Evolutionary conservation across 2,329 filamentous ascomycete species (phyloP), one percentile per base, ranked within the genome.

Genomic region (Phialophora expanda): DNA sequence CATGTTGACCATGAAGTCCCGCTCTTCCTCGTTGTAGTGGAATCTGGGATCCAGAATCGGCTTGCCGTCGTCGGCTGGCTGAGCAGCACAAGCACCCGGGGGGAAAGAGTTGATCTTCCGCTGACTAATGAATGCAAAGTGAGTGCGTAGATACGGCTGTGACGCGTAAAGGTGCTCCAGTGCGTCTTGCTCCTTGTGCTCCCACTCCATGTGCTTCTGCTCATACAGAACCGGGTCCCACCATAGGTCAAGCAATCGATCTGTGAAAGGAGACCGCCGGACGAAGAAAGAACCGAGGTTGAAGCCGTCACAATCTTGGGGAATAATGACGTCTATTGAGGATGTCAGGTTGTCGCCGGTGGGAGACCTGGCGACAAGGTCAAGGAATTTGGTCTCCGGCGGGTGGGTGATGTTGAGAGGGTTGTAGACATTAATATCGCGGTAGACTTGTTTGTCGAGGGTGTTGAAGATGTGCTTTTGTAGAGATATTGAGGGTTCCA

Each of bases 201-300:
- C 93, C 95, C 95, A 99, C 69, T 95, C 87, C 93, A 97, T 97
- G 78, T 99, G 95, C 76, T 93, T 96, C 80, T 99, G 95, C 80
- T 99, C 95, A 78, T 99, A 99, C 64, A 90, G 88, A 32, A 98
- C 93, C 0, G 95, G 95, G 74, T 99, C 95, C 95, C 95, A 99
- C 95, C 95, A 99, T 60, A 97, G 86, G 75, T 99, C 95, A 41
- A 99, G 86, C 20, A 99, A 81, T 4, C 92, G 89, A 74, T 98
- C 94, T 0, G 93, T 92, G 92, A 93, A 99, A 28, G 88, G 83
- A 74, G 91, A 92, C 67, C 95, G 88, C 57, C 89, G 88, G 53
- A 97, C 81, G 77, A 99, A 95, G 83, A 99, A 99, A 17, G 93
- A 97, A 20, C 95, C 95, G 12, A 99, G 85, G 77, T 97, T 99